Base-by-base conservation (phyloP, 2,329 filamentous ascomycete genomes). In the Periconia sp. region DNA sequence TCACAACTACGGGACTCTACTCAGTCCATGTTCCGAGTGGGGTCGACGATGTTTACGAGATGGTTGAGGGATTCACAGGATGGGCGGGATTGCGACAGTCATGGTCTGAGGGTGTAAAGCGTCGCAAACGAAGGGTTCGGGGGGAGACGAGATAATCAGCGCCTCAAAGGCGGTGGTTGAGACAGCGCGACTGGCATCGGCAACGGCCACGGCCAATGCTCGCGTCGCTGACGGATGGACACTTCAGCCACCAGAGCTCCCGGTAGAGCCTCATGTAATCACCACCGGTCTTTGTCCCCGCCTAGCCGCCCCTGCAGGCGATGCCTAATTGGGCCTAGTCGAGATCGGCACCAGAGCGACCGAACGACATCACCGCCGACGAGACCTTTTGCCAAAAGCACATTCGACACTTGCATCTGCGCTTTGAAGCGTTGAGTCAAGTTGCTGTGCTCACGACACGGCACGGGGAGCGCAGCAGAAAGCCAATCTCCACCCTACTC, bases 351-450 rank as follows among this genome's bases (percentile, higher is more conserved):
- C 12, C 16, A 3, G 13, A 22, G 21, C 33, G 21, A 17, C 31
- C 15, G 15, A 31, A 43, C 46, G 40, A 48, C 46, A 43, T 44
- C 40, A 48, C 5, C 6, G n/a, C 33, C 11, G 9, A 4, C 4
- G 11, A 7, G n/a, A 24, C 13, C 21, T 24, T 10, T 25, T 30
- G 22, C 31, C 16, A 17, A 15, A 24, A 23, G 24, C 25, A 23
- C 21, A 17, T 30, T 39, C 41, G 58, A 57, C 66, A 66, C 62
- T 52, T 42, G 50, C 58, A 62, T 52, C n/a, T n/a, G n/a, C n/a
- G n/a, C n/a, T n/a, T n/a, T n/a, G n/a, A n/a, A n/a, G n/a, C n/a
- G n/a, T n/a, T n/a, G n/a, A n/a, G n/a, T n/a, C n/a, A n/a, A n/a
- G n/a, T n/a, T n/a, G n/a, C n/a, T n/a, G n/a, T n/a, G n/a, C n/a